These are phyloP conservation scores for Fusarium begoniae DNA, from an alignment of 2,329 filamentous ascomycete genomes.

Conservation along the genomic window DNA sequence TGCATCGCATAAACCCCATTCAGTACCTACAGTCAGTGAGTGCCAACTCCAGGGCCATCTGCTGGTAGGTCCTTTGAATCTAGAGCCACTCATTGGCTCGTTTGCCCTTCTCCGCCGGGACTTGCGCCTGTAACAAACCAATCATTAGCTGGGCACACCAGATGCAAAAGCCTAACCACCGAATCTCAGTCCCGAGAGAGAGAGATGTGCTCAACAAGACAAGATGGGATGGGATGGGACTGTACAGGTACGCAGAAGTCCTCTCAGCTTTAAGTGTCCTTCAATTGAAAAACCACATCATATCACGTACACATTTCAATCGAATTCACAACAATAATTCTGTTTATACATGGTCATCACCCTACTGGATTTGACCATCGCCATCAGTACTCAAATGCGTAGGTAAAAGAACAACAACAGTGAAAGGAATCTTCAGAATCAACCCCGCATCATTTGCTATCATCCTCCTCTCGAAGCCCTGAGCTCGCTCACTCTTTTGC, in stretches of 20 bases:
- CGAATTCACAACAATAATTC: background rate
- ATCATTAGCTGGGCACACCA: background rate
- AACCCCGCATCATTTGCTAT: constrained; percentile 18
- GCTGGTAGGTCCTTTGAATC: constrained; percentile 7
- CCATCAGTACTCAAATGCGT: constrained; percentile 16
- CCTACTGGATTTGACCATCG: constrained; percentile 14
- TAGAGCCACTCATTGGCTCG: constrained; percentile 16
- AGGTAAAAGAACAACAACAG: constrained; percentile 13
- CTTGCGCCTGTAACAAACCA: background rate
- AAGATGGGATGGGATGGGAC: background rate
- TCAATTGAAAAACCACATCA: background rate
- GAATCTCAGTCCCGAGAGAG: background rate
- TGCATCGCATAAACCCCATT: background rate
- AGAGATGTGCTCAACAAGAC: background rate
- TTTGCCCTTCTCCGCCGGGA: background rate
- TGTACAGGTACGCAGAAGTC: background rate
- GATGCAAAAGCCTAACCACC: background rate
- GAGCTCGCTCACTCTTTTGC: background rate
- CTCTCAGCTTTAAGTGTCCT: background rate
- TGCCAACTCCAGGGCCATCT: background rate
- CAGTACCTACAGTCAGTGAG: background rate
- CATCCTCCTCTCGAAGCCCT: constrained; percentile 7
- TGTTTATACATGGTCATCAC: background rate
- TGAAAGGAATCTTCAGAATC: constrained; percentile 17
- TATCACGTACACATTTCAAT: background rate